Evolutionary conservation across 192 early-diverging fungal species (phyloP), one percentile per base, ranked within the genome.

Genomic region (Backusella psychrophila): DNA sequence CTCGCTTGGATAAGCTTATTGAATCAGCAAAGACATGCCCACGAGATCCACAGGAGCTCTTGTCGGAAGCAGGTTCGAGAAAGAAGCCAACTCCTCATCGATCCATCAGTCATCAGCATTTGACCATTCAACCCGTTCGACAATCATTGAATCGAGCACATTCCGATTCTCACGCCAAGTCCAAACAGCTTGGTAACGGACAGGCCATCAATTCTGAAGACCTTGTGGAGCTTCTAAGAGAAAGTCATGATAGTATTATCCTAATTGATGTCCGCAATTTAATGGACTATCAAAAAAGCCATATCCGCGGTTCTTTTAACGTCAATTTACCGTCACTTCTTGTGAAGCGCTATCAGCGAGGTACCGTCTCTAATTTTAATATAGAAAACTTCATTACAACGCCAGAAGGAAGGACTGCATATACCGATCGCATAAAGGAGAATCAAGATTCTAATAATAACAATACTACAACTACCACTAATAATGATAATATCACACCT

Each of bases 321-420:
- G 85, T 89, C 31, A 89, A 89, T 71, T 34, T 89, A 46, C 87
- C 87, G 0, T 85, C 87, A 17, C 74, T 89, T 8, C 66, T 89
- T 4, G 84, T 87, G 56, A 84, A 87, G 68, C 77, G 87, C 39
- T 89, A 87, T 69, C 77, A 82, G 6, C 73, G 85, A 53, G 86
- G 86, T 21, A 82, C 84, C 2, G 77, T 89, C 11, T 77, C 83
- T 6, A 83, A 85, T n/a, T 89, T 88, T 72, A 85, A 80, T 23
- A 33, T 88, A 14, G 85, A 86, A 69, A 85, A 82, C 49, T 88
- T 88, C 65, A 85, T 88, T 42, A 88, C 85, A 9, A 86, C 85
- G 23, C 75, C 85, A 1, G 83, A 86, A 71, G 84, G 81, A 33
- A 82, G 78, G 35, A 84, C 86, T 15, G 26, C 29, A 49, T 71